A percentile compares a stretch with the other conserved stretches of the same genome.
phyloP scores from a whole-genome alignment of 371 early-diverging fungal genomes.

The Umbelopsis sp. region DNA sequence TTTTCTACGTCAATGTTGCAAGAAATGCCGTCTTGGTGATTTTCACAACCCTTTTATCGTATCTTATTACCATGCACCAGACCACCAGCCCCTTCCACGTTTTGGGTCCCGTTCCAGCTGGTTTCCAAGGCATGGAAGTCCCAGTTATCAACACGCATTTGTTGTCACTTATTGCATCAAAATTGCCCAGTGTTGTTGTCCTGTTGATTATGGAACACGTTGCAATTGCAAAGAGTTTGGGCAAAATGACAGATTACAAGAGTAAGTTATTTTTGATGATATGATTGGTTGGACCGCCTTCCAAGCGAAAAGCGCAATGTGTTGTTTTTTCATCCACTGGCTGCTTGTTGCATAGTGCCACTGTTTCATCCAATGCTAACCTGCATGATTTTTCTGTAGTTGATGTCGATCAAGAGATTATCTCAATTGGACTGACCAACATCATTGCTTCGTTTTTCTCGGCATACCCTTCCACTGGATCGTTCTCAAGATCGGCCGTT shows the following conservation, averaged over 20 bases:
- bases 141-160: conserved; percentile 51
- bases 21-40: conserved; percentile 77
- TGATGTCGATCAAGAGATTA: conserved; percentile 78
- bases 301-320: no score
- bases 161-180: conserved; percentile 46
- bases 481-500: conserved; percentile 86
- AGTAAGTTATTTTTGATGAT: conserved; percentile 30
- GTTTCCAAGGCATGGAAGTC: conserved; percentile 64
- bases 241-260: conserved; percentile 59
- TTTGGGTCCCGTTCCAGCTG: conserved; percentile 72
- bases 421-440: conserved; percentile 82
- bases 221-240: conserved; percentile 82
- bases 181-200: conserved; percentile 71
- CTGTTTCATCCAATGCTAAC: neutral
- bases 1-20: conserved; percentile 60
- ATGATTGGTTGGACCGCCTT: no score
- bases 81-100: conserved; percentile 54
- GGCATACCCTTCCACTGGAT: conserved; percentile 83
- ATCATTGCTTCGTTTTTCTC: conserved; percentile 80
- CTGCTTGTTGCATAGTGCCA: no score
- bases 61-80: conserved; percentile 53
- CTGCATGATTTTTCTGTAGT: conserved; percentile 26
- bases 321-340: no score
- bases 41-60: conserved; percentile 77
- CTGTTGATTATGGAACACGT: conserved; percentile 86